phyloP scores from a whole-genome alignment of 768 basidiomycete species.

The Pilatotrama ljubarskyi region DNA sequence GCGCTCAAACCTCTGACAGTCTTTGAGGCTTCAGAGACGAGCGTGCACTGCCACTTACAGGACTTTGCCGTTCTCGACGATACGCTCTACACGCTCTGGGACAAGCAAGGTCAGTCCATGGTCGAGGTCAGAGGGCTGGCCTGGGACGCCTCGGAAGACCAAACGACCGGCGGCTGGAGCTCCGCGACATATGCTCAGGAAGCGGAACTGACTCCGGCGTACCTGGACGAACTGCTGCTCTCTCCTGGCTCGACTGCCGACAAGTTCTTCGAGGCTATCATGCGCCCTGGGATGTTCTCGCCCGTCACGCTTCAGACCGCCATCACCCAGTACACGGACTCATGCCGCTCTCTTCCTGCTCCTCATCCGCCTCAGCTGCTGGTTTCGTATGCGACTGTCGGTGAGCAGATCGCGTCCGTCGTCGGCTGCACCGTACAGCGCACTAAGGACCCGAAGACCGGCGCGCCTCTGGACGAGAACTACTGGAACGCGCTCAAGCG shows the following conservation, averaged over 20 bases:
- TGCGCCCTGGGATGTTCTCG: conserved; percentile 89
- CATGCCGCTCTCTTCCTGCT: conserved; percentile 66
- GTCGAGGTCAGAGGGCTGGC: conserved; percentile 42
- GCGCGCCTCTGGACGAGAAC: conserved; percentile 71
- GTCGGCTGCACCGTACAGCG: conserved; percentile 86
- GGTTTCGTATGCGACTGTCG: conserved; percentile 62
- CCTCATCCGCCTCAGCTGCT: conserved; percentile 56
- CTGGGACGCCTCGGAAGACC: conserved; percentile 22
- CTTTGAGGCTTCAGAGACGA: conserved; percentile 60
- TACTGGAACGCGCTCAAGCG: conserved; percentile 85
- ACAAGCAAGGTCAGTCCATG: conserved; percentile 72
- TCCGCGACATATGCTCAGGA: conserved; percentile 64
- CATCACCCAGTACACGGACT: conserved; percentile 77
- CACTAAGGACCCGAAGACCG: conserved; percentile 72
- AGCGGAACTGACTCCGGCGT: conserved; percentile 78
- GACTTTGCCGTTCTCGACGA: conserved; percentile 62
- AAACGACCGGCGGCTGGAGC: conserved; percentile 48
- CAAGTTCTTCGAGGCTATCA: conserved; percentile 79
- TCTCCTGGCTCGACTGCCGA: conserved; percentile 70
- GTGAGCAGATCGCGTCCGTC: conserved; percentile 76
- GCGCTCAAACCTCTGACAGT: conserved; percentile 56
- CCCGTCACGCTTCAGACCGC: conserved; percentile 77
- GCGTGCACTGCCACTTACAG: conserved; percentile 70
- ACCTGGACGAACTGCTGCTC: conserved; percentile 82
- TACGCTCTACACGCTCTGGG: conserved; percentile 74